phyloP scores from a whole-genome alignment of 2,329 filamentous ascomycete species.

The Phialophora macrospora region DNA sequence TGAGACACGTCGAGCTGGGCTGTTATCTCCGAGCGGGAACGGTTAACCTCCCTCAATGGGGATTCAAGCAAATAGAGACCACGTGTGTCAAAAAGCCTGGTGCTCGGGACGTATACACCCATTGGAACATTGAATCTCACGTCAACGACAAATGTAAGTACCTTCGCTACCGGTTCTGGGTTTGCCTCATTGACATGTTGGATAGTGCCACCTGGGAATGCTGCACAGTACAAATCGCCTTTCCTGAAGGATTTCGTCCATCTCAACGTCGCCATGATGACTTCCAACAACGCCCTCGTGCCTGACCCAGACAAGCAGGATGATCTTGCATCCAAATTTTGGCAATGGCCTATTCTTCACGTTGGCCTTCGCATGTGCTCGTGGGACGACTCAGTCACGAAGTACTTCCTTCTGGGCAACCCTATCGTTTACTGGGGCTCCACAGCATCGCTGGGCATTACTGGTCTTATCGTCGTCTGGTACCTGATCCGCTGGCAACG shows the following conservation, averaged over 20 bases:
- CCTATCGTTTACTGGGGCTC: constrained; percentile 95
- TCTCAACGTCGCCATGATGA: constrained; percentile 99
- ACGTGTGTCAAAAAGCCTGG: constrained; percentile 94
- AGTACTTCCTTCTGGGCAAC: constrained; percentile 98
- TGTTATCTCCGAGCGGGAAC: constrained; percentile 97
- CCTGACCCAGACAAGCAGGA: constrained; percentile 99
- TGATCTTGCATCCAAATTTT: constrained; percentile 92
- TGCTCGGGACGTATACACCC: constrained; percentile 89
- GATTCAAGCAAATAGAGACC: constrained; percentile 99
- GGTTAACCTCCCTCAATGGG: constrained; percentile 96
- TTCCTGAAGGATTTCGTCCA: constrained; percentile 98
- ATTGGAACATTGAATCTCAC: constrained; percentile 98
- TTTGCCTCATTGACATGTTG: constrained; percentile 42
- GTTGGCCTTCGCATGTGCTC: constrained; percentile 98
- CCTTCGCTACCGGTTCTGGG: not conserved
- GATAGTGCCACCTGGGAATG: constrained; percentile 82
- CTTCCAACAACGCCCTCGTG: constrained; percentile 96
- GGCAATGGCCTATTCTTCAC: constrained; percentile 97
- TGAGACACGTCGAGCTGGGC: constrained; percentile 78
- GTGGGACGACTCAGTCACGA: constrained; percentile 93
- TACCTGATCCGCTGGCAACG: constrained; percentile 96
- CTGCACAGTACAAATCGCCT: constrained; percentile 91
- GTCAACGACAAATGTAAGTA: constrained; percentile 86
- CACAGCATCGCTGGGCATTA: constrained; percentile 75
- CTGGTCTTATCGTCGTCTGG: constrained; percentile 75